phyloP scores from a whole-genome alignment of 75 land plant genomes.

The Pinus albicaulis region DNA sequence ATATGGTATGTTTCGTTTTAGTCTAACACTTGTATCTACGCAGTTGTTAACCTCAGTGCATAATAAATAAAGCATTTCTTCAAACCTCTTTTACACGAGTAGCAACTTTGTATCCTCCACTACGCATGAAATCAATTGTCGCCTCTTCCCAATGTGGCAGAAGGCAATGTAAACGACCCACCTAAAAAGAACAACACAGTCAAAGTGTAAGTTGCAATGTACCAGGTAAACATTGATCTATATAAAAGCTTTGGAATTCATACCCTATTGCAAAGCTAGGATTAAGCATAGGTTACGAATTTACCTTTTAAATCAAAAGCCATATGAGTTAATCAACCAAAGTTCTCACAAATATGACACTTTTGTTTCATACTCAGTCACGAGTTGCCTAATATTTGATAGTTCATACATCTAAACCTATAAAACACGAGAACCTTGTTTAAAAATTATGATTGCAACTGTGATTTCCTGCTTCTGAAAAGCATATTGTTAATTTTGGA shows the following conservation, averaged over 20 bases:
- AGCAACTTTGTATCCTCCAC: conserved; percentile 90
- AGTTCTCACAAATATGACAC: not conserved
- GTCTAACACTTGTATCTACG: not conserved
- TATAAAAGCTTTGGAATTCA: not conserved
- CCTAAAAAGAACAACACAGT: conserved; percentile 30
- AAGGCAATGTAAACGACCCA: conserved; percentile 82
- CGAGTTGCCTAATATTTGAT: not conserved
- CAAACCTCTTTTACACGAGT: conserved; percentile 59
- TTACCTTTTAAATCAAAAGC: not conserved
- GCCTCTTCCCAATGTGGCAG: conserved; percentile 95
- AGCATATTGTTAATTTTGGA: too few species aligned
- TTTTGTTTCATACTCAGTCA: not conserved
- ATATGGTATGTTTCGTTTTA: not conserved
- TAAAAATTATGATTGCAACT: not conserved
- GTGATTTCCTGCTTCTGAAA: not conserved
- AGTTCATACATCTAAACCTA: not conserved
- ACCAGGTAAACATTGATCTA: not conserved
- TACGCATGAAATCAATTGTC: conserved; percentile 85
- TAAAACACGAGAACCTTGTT: not conserved
- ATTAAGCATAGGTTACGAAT: not conserved
- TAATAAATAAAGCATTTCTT: conserved; percentile 2
- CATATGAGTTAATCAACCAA: conserved; percentile 4
- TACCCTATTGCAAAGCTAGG: not conserved
- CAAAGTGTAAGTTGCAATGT: not conserved
- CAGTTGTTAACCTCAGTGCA: not conserved